A percentile compares a stretch with the other conserved stretches of the same genome.
phyloP scores from a whole-genome alignment of 2,329 filamentous ascomycete genomes.

The Coniella vitis region DNA sequence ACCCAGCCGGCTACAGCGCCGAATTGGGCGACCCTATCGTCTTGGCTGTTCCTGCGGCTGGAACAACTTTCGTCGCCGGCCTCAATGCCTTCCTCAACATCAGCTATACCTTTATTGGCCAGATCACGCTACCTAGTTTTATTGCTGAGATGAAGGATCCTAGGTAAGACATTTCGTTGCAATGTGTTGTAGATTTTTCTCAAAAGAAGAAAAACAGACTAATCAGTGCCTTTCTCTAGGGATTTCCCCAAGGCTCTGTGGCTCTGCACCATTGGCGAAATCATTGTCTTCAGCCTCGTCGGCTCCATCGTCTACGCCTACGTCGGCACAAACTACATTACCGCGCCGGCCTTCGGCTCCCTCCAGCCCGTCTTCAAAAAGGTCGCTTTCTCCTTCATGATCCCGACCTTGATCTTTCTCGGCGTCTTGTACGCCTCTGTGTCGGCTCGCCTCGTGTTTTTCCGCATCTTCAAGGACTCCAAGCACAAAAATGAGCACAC shows the following conservation, averaged over 20 bases:
- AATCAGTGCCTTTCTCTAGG: slow-evolving; percentile 26
- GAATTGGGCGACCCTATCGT: slow-evolving; percentile 58
- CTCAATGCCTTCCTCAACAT: slow-evolving; percentile 93
- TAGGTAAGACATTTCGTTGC: slow-evolving; percentile 28
- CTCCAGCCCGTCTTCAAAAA: slow-evolving; percentile 77
- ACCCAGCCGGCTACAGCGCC: slow-evolving; percentile 57
- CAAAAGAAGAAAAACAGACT: neutral
- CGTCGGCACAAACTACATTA: slow-evolving; percentile 84
- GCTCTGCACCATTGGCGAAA: slow-evolving; percentile 81
- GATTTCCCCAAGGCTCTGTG: slow-evolving; percentile 93
- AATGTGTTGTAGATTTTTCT: neutral
- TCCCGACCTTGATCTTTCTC: slow-evolving; percentile 87
- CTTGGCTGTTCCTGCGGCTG: slow-evolving; percentile 56
- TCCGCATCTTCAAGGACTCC: slow-evolving; percentile 75
- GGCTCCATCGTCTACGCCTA: slow-evolving; percentile 80
- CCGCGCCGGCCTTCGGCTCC: slow-evolving; percentile 79
- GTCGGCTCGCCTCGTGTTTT: slow-evolving; percentile 84
- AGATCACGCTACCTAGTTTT: slow-evolving; percentile 89
- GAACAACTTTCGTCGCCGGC: slow-evolving; percentile 73
- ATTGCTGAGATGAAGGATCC: slow-evolving; percentile 85
- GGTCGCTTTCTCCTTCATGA: slow-evolving; percentile 89
- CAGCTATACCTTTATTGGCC: slow-evolving; percentile 91
- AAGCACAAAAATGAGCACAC: slow-evolving; percentile 78
- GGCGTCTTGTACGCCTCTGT: slow-evolving; percentile 88
- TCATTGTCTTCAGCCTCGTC: slow-evolving; percentile 78